Base-by-base conservation (phyloP, 2,329 filamentous ascomycete genomes). In the Alternaria sp. region DNA sequence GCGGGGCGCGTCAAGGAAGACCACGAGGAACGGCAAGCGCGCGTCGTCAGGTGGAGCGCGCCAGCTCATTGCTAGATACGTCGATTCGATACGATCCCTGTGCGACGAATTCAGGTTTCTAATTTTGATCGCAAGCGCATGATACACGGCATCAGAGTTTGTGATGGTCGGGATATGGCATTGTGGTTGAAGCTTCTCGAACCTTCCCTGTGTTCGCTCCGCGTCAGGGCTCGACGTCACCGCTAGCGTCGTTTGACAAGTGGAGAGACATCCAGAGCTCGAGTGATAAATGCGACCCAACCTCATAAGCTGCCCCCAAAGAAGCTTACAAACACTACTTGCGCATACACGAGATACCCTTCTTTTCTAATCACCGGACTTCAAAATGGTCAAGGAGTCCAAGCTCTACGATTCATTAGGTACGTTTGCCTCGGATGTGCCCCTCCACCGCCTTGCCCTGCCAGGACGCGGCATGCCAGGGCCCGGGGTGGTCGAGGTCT, bases 381-480 rank as follows among this genome's bases (percentile, higher is more conserved):
- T 72, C 81, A 88, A 73, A 71, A 97, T 98, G 95, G 93, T 96
- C 72, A 91, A 93, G 75, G 95, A 98, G 85, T 96, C 92, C 57
- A 97, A 96, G 83, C 90, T 98, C 68, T 99, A 99, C 86, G 93
- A 98, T 81, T 87, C 89, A 68, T 86, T 99, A 74, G 85, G 80
- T 81, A 77, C 54, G 80, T 74, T 66, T 64, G 57, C 59, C 54
- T 49, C 49, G 47, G 28, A 43, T 51, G 43, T 74, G 61, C 72
- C 74, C 75, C 74, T 69, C 71, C 66, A 57, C 61, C 49, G 59
- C 58, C 61, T 32, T 61, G 65, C 50, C 57, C 44, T 45, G 54
- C 59, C 25, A 50, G 49, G 40, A 25, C 54, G 23, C 60, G 30
- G 44, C 40, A 52, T 54, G 47, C 23, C 19, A 15, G 54, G 47